Evolutionary conservation across 2,329 filamentous ascomycete species (phyloP).

Genomic region (Fonsecaea pedrosoi): DNA sequence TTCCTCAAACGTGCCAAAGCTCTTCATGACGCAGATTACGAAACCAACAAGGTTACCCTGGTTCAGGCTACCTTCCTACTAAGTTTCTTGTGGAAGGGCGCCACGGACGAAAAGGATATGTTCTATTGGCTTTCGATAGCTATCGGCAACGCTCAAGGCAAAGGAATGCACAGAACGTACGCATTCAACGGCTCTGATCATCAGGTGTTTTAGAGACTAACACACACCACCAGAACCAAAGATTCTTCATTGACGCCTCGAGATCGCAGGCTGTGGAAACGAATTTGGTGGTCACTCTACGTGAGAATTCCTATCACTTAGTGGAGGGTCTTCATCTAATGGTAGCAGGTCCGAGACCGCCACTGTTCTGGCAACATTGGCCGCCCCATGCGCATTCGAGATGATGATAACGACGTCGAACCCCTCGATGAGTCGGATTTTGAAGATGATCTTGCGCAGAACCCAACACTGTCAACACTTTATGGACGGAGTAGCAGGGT

Average conservation of each 20-base stretch:
- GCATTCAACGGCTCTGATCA: constrained; percentile 2
- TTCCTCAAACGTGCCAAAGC: constrained; percentile 42
- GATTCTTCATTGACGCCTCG: constrained; percentile 32
- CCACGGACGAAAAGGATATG: constrained; percentile 42
- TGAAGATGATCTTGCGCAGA: constrained; percentile 17
- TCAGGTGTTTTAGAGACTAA: neutral
- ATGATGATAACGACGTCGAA: constrained; percentile 37
- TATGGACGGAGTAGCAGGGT: constrained; percentile 12
- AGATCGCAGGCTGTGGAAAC: constrained; percentile 37
- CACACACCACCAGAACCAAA: constrained; percentile 22
- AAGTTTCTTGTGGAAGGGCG: constrained; percentile 41
- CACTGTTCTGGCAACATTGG: constrained; percentile 40
- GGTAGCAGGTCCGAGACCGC: constrained; percentile 37
- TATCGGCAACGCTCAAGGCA: constrained; percentile 39
- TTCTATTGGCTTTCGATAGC: constrained; percentile 43
- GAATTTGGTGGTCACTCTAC: constrained; percentile 40
- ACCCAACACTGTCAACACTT: neutral
- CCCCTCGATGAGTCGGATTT: constrained; percentile 33
- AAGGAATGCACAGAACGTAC: constrained; percentile 42
- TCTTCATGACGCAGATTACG: constrained; percentile 42
- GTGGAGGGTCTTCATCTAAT: neutral
- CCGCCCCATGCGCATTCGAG: constrained; percentile 39
- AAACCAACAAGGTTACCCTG: constrained; percentile 38
- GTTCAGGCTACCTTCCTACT: constrained; percentile 37
- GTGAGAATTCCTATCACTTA: constrained; percentile 11